Evolutionary conservation across 139 green algal species (phyloP).

Genomic region (Ettlia oleoabundans): DNA sequence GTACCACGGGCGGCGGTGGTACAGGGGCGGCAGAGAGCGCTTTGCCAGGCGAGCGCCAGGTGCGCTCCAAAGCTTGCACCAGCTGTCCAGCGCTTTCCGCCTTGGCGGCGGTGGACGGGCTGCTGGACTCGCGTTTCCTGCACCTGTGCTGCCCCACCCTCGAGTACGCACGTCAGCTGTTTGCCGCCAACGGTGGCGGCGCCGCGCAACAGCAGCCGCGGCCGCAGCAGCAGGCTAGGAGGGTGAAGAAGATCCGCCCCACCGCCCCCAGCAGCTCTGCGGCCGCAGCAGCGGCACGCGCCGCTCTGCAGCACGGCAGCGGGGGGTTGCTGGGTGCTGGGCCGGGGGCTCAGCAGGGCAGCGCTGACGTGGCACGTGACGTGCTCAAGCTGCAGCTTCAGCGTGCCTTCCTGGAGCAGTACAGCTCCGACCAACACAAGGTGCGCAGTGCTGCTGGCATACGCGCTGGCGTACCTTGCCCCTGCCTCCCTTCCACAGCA

Average conservation of each 20-base stretch:
- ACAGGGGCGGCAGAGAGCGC: too few relatives aligned
- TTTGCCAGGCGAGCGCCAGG: too few relatives aligned
- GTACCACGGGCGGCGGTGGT: background rate
- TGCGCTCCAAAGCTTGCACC: too few relatives aligned
- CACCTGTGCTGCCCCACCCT: slow-evolving; percentile 66
- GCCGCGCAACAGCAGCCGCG: background rate
- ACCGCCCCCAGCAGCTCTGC: slow-evolving; percentile 15
- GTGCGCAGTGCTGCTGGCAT: background rate
- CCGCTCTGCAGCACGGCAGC: too few relatives aligned
- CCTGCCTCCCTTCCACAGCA: too few relatives aligned
- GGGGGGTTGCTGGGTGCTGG: too few relatives aligned
- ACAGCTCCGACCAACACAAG: slow-evolving; percentile 49
- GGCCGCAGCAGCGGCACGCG: background rate
- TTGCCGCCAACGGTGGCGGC: background rate
- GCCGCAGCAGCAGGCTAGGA: background rate
- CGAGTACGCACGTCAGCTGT: slow-evolving; percentile 35
- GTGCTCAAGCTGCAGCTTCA: slow-evolving; percentile 43
- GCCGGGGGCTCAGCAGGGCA: background rate
- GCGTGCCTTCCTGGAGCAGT: slow-evolving; percentile 58
- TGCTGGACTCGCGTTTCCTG: slow-evolving; percentile 54
- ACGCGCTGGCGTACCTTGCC: background rate
- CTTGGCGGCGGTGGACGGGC: slow-evolving; percentile 38
- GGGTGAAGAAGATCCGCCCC: slow-evolving; percentile 37
- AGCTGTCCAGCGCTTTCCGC: background rate
- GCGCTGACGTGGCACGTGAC: background rate